These are phyloP conservation scores for Cryptococcus sp. DNA, from an alignment of 1,284 basidiomycete genomes.

Conservation along the genomic window DNA sequence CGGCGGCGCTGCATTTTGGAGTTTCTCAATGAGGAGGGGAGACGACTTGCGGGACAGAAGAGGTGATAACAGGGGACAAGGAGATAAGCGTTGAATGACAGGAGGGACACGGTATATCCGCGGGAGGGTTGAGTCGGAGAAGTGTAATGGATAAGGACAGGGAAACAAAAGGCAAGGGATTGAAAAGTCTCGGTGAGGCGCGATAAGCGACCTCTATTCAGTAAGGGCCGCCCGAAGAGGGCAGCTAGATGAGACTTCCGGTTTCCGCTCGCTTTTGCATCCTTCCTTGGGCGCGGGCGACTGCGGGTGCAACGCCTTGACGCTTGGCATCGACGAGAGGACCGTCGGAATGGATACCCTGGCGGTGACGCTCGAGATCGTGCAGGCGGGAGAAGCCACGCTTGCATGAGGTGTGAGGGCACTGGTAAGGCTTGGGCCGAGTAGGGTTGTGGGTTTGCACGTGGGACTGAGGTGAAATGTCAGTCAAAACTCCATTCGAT, in stretches of 20 bases:
- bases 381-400: slow-evolving; percentile 54
- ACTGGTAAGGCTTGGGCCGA: slow-evolving; percentile 52
- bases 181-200: slow-evolving; percentile 31
- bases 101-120: slow-evolving; percentile 40
- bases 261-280: slow-evolving; percentile 45
- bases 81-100: slow-evolving; percentile 7
- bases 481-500: slow-evolving; percentile 11
- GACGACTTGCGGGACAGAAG: slow-evolving; percentile 4
- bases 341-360: slow-evolving; percentile 54
- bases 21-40: slow-evolving; percentile 5
- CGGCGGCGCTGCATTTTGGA: slow-evolving; percentile 53
- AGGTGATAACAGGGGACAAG: not conserved
- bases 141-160: slow-evolving; percentile 2
- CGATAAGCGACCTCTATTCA: slow-evolving; percentile 45
- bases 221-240: slow-evolving; percentile 16
- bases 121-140: slow-evolving; percentile 39
- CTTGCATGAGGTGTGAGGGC: slow-evolving; percentile 51
- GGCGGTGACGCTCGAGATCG: slow-evolving; percentile 55
- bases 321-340: slow-evolving; percentile 52
- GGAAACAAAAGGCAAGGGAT: slow-evolving; percentile 11
- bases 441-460: slow-evolving; percentile 53
- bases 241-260: slow-evolving; percentile 43
- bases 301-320: slow-evolving; percentile 46
- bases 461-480: slow-evolving; percentile 39
- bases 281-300: slow-evolving; percentile 49